Evolutionary conservation across 192 early-diverging fungal genomes (phyloP).

Genomic region (Podila horticola): DNA sequence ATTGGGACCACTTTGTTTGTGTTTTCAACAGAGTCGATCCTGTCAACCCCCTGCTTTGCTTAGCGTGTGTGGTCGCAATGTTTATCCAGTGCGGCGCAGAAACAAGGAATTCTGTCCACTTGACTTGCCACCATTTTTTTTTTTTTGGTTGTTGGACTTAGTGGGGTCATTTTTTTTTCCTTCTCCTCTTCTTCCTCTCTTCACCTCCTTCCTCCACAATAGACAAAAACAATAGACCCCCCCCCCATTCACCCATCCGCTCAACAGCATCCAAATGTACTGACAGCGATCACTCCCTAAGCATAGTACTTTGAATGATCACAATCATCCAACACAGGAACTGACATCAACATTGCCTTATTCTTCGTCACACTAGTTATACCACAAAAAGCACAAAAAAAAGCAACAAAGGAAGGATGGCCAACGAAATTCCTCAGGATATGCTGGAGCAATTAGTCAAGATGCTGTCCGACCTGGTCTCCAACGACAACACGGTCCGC

Average conservation of each 20-base stretch:
- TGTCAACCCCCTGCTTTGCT: not conserved
- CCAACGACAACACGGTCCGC: slow-evolving; percentile 60
- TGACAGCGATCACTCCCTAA: too few relatives aligned
- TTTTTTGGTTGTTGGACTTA: too few relatives aligned
- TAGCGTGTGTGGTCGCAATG: not conserved
- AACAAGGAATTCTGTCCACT: not conserved
- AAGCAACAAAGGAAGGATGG: not conserved
- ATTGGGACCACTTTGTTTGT: too few relatives aligned
- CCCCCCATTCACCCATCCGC: not conserved
- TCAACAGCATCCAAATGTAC: too few relatives aligned
- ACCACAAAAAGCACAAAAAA: too few relatives aligned
- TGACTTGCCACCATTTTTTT: slow-evolving; percentile 5
- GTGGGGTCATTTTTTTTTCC: not conserved
- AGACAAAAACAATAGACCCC: not conserved
- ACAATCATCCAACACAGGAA: too few relatives aligned
- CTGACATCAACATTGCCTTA: too few relatives aligned
- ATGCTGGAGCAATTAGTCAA: slow-evolving; percentile 55
- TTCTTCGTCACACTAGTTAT: too few relatives aligned
- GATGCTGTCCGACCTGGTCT: slow-evolving; percentile 56
- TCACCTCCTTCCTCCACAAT: not conserved
- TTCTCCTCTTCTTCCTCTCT: not conserved
- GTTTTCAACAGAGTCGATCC: too few relatives aligned
- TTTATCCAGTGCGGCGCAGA: not conserved
- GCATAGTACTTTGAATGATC: too few relatives aligned
- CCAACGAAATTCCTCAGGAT: slow-evolving; percentile 37